Percentiles rank a stretch among this genome's conserved stretches.
Conservation (phyloP, 352 stramenopile species). For the Phytopythium ostracodes region DNA sequence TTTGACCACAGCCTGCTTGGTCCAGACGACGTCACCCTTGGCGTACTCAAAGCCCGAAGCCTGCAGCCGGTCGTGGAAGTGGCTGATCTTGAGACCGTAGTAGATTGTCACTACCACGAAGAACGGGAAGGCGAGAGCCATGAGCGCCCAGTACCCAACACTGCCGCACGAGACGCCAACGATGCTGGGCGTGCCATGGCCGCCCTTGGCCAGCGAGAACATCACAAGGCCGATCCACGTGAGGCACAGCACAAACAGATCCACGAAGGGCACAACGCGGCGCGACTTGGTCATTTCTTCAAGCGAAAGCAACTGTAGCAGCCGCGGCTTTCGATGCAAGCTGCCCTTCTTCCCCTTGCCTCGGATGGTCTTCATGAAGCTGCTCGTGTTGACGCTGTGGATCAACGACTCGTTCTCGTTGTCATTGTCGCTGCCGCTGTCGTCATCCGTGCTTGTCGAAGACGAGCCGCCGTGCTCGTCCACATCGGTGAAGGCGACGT, state of each 20-base stretch:
- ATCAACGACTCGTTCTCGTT: conserved; percentile 60
- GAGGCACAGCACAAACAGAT: conserved; percentile 66
- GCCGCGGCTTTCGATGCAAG: conserved; percentile 2
- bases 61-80: conserved; percentile 56
- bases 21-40: conserved; percentile 96
- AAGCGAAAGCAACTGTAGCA: conserved; percentile 26
- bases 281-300: conserved; percentile 54
- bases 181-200: conserved; percentile 69
- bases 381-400: conserved; percentile 12
- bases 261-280: conserved; percentile 45
- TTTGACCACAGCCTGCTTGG: conserved; percentile 82
- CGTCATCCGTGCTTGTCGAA: conserved; percentile 27
- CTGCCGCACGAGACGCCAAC: conserved; percentile 66
- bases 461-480: conserved; percentile 23
- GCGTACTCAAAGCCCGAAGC: conserved; percentile 88
- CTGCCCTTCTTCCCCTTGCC: conserved; percentile 23
- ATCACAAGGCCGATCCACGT: conserved; percentile 76
- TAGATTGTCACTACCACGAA: conserved; percentile 70
- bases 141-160: conserved; percentile 61
- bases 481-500: conserved; percentile 15
- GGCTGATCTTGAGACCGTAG: conserved; percentile 67
- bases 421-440: conserved; percentile 32
- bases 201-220: conserved; percentile 77
- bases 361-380: conserved; percentile 4
- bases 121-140: conserved; percentile 62